A percentile compares a stretch with the other conserved stretches of the same genome.
Conservation (phyloP, 176 grass and related monocot species). For the Carex pumila region DNA sequence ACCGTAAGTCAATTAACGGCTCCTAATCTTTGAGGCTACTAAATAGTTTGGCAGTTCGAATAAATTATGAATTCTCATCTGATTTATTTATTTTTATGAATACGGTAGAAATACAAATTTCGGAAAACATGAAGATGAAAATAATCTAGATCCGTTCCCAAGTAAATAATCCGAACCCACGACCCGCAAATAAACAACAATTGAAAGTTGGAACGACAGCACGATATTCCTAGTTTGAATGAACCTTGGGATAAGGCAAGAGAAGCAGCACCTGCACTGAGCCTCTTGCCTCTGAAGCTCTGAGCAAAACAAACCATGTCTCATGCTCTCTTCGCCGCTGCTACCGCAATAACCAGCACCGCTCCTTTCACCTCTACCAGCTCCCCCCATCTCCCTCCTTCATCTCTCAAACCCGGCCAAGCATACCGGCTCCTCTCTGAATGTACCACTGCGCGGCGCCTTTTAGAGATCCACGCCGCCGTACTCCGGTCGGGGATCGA, state of each 20-base stretch:
- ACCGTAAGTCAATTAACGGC: too few relatives aligned
- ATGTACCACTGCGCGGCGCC: constrained; percentile 31
- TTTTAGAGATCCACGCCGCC: constrained; percentile 61
- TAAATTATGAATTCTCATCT: too few relatives aligned
- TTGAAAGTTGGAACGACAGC: too few relatives aligned
- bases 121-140: too few relatives aligned
- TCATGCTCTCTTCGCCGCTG: constrained; percentile 11
- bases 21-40: too few relatives aligned
- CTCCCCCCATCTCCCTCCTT: neutral
- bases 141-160: too few relatives aligned
- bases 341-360: constrained; percentile 15
- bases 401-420: constrained; percentile 23
- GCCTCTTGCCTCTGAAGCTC: neutral
- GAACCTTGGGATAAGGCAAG: constrained; percentile 25
- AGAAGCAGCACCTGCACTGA: neutral
- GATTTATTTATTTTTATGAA: too few relatives aligned
- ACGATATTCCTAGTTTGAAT: neutral
- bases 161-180: too few relatives aligned
- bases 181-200: too few relatives aligned
- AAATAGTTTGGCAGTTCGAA: too few relatives aligned
- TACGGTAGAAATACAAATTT: too few relatives aligned
- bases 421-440: constrained; percentile 40
- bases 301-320: constrained; percentile 10
- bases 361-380: neutral
- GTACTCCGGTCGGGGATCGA: constrained; percentile 42